These are phyloP conservation scores for Ogataea paraovalis DNA, from an alignment of 805 yeast species.

Conservation along the genomic window DNA sequence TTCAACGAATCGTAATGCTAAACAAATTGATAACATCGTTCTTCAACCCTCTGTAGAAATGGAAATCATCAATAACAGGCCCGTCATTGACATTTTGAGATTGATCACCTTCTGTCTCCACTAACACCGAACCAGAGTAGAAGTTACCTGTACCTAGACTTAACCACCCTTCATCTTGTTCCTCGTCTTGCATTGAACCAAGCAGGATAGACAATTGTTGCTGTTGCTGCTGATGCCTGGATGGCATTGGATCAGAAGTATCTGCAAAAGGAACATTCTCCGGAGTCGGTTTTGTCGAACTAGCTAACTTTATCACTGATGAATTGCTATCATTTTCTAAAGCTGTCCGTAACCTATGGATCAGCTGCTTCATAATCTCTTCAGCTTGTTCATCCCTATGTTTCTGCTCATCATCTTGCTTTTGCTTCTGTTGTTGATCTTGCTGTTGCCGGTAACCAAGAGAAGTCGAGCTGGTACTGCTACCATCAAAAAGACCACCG, in stretches of 20 bases:
- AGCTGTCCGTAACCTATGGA: not conserved
- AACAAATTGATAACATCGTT: conserved; percentile 21
- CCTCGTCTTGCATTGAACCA: not conserved
- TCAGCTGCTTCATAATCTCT: not conserved
- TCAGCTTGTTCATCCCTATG: not conserved
- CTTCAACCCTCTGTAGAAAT: conserved; percentile 22
- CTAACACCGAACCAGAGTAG: not conserved
- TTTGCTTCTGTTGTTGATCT: not conserved
- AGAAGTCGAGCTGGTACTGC: not conserved
- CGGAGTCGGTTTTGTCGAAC: not conserved
- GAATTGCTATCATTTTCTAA: conserved; percentile 2
- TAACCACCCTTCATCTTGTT: conserved; percentile 17
- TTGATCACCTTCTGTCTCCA: not conserved
- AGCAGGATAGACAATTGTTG: not conserved
- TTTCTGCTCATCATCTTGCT: not conserved
- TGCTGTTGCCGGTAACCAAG: not conserved
- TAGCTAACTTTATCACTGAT: not conserved
- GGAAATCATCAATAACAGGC: conserved; percentile 22
- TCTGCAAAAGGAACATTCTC: not conserved
- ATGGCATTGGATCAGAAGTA: not conserved
- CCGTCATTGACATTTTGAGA: conserved; percentile 1
- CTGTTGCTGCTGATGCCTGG: not conserved
- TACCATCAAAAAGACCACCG: not conserved
- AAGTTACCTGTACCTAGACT: conserved; percentile 18
- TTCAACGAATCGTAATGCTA: conserved; percentile 1